Evolutionary conservation across 2,329 filamentous ascomycete genomes (phyloP).

Genomic region (Clonostachys byssicola): DNA sequence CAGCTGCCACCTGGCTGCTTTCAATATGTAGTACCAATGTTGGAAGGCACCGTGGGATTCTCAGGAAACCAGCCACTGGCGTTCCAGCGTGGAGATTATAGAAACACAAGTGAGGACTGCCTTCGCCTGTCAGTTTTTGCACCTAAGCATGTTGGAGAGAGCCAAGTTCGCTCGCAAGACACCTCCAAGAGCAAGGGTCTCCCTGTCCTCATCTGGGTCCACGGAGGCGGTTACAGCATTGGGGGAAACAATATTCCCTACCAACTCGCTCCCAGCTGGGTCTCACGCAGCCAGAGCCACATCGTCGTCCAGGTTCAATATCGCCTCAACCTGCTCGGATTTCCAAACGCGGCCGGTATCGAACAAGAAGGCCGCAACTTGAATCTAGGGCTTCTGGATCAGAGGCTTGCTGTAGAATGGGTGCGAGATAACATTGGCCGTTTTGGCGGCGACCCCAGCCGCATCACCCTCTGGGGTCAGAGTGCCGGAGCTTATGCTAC

Average conservation of each 20-base stretch:
- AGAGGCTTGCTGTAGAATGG: slow-evolving; percentile 22
- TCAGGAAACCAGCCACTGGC: too few relatives aligned
- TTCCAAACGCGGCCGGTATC: slow-evolving; percentile 21
- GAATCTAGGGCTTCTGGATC: slow-evolving; percentile 20
- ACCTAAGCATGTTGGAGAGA: slow-evolving; percentile 11
- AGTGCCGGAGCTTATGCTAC: slow-evolving; percentile 27
- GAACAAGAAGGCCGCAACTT: slow-evolving; percentile 7
- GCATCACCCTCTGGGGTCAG: slow-evolving; percentile 25
- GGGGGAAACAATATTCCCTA: slow-evolving; percentile 43
- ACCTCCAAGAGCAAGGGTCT: background rate
- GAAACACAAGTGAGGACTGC: slow-evolving; percentile 20
- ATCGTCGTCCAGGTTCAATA: slow-evolving; percentile 31
- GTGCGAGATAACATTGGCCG: slow-evolving; percentile 20
- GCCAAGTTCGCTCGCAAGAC: background rate
- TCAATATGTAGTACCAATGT: too few relatives aligned
- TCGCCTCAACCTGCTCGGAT: slow-evolving; percentile 35
- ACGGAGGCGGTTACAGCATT: slow-evolving; percentile 33
- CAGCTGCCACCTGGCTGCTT: too few relatives aligned
- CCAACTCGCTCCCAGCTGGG: slow-evolving; percentile 30
- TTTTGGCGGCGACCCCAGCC: slow-evolving; percentile 19
- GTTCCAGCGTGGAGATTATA: too few relatives aligned
- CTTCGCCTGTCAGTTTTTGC: slow-evolving; percentile 25
- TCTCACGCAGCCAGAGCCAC: slow-evolving; percentile 26
- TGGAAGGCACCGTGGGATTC: too few relatives aligned
- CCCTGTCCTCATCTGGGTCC: slow-evolving; percentile 14